phyloP scores from a whole-genome alignment of 1,139 yeast genomes.

The Protomyces macrosporus region DNA sequence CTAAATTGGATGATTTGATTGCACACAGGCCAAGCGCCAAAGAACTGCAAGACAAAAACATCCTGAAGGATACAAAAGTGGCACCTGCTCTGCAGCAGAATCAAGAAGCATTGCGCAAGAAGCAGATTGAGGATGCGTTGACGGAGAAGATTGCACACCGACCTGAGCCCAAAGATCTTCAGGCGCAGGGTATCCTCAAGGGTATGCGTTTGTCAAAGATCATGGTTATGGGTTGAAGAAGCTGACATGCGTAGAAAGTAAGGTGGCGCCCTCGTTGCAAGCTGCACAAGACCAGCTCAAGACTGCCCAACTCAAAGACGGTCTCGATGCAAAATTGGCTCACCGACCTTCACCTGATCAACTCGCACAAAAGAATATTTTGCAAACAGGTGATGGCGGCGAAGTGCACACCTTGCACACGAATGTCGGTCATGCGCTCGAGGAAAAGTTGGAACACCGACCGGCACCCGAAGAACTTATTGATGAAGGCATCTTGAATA shows the following conservation, averaged over 20 bases:
- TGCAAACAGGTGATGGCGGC: conserved; percentile 10
- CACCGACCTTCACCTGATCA: conserved; percentile 20
- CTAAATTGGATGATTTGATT: conserved; percentile 13
- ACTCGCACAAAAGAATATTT: conserved; percentile 11
- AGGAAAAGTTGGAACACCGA: conserved; percentile 4
- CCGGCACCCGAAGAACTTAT: conserved; percentile 18
- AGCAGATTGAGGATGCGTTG: background rate
- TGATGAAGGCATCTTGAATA: conserved; percentile 18
- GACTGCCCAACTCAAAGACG: conserved; percentile 20
- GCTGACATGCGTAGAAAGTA: background rate
- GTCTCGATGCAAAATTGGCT: conserved; percentile 15
- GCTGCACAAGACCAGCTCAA: conserved; percentile 22
- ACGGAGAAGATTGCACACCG: background rate
- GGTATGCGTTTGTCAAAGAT: background rate
- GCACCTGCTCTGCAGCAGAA: conserved; percentile 7
- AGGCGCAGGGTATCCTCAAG: background rate
- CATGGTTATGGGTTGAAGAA: background rate
- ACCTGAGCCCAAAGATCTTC: background rate
- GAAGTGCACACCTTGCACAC: conserved; percentile 1
- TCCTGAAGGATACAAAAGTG: conserved; percentile 14
- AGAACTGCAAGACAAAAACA: conserved; percentile 22
- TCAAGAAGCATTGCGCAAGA: background rate
- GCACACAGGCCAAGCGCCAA: conserved; percentile 19
- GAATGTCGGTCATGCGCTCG: conserved; percentile 8
- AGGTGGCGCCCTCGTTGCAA: background rate